phyloP scores from a whole-genome alignment of 1,139 yeast species.

The Candida freyschussii region DNA sequence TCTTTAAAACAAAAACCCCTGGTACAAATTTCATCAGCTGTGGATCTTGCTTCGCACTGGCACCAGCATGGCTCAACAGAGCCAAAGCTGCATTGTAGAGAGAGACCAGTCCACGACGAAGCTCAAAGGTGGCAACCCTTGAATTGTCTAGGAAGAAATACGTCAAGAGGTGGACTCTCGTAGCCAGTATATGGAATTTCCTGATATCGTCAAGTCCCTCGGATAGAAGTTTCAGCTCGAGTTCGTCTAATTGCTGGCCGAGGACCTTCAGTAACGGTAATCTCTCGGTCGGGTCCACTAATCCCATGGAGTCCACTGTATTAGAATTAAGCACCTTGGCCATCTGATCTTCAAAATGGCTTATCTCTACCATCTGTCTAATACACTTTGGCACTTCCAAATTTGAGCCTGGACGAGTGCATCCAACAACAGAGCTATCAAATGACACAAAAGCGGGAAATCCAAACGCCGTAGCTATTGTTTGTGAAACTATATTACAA shows the following conservation, averaged over 20 bases:
- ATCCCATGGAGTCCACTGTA: conserved; percentile 61
- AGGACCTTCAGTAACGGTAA: conserved; percentile 69
- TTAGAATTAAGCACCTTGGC: conserved; percentile 73
- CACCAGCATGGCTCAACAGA: conserved; percentile 60
- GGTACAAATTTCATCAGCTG: conserved; percentile 75
- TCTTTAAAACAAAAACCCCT: conserved; percentile 69
- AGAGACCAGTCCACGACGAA: conserved; percentile 68
- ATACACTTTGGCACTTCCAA: conserved; percentile 56
- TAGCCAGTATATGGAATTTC: conserved; percentile 60
- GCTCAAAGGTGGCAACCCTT: conserved; percentile 37
- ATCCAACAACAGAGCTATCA: conserved; percentile 63
- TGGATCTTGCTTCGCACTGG: conserved; percentile 55
- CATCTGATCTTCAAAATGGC: conserved; percentile 81
- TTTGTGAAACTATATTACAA: conserved; percentile 85
- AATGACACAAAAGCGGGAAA: conserved; percentile 89
- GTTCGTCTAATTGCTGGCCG: conserved; percentile 65
- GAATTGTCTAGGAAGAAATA: conserved; percentile 74
- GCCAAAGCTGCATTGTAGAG: conserved; percentile 77
- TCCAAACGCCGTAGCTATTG: conserved; percentile 88
- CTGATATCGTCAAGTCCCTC: conserved; percentile 59
- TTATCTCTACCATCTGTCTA: conserved; percentile 73
- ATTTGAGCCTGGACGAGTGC: conserved; percentile 38
- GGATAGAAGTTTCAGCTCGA: conserved; percentile 47
- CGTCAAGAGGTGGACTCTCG: conserved; percentile 74
- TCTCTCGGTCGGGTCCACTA: conserved; percentile 61